phyloP scores from a whole-genome alignment of 2,329 filamentous ascomycete genomes.

The Fusarium coffeatum region DNA sequence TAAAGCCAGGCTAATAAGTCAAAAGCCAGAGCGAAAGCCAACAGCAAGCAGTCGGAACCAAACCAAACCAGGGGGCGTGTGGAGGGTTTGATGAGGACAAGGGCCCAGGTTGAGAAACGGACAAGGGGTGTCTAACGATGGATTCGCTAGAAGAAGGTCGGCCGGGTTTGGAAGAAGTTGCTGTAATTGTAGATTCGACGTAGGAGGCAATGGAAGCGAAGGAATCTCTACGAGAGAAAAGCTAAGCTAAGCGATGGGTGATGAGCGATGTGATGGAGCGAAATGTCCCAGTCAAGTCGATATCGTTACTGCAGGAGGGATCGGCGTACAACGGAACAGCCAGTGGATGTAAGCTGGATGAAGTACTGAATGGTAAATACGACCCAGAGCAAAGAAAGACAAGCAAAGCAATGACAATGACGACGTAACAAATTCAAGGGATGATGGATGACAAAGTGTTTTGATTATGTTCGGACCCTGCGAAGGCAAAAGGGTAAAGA shows the following conservation, averaged over 20 bases:
- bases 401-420: background rate
- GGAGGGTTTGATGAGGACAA: constrained; percentile 47
- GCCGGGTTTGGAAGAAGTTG: constrained; percentile 16
- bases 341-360: constrained; percentile 16
- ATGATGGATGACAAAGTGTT: constrained; percentile 15
- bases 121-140: constrained; percentile 37
- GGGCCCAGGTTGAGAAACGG: constrained; percentile 39
- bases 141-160: constrained; percentile 39
- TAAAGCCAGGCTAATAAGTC: constrained; percentile 18
- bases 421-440: constrained; percentile 10
- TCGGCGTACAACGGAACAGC: constrained; percentile 27
- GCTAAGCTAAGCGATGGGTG: constrained; percentile 26
- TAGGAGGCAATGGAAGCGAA: constrained; percentile 33
- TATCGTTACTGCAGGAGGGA: constrained; percentile 17
- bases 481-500: constrained; percentile 25
- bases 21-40: constrained; percentile 25
- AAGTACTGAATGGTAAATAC: constrained; percentile 17
- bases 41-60: constrained; percentile 31
- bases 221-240: constrained; percentile 19
- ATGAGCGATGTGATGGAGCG: constrained; percentile 26
- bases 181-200: constrained; percentile 17
- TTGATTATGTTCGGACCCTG: constrained; percentile 1
- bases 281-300: constrained; percentile 24
- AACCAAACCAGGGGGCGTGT: constrained; percentile 43
- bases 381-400: constrained; percentile 11